Base-by-base conservation (phyloP, 2,329 filamentous ascomycete species). In the Triangularia verruculosa region DNA sequence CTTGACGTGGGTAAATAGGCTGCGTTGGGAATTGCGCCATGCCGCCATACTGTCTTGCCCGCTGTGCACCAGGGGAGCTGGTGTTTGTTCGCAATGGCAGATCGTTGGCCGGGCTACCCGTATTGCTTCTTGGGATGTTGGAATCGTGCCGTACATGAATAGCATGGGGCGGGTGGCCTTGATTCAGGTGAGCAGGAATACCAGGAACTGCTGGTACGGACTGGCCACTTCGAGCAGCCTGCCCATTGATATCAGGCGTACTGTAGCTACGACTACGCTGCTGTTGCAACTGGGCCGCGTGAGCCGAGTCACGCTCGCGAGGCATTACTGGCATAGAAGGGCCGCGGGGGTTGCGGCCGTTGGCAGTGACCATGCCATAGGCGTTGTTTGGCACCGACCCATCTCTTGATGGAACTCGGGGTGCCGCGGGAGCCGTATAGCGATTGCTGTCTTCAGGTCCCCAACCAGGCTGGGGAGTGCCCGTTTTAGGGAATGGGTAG, bases 181-280 rank as follows among this genome's bases (percentile, higher is more conserved):
- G 90, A 67, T 87, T 84, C 57, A 89, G 76, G 69, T 93, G 90
- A 20, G 88, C 79, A 24, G 91, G 90, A 59, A 93, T 93, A 5
- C 90, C 89, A 7, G 90, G 90, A 12, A 93, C 89, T 11, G 86
- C 86, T 4, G 90, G 90, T 5, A 92, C 74, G 64, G 64, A 57
- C 61, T 79, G 74, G 70, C 75, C 80, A 77, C 76, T 80, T 74
- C 86, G 81, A 72, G 82, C 80, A 57, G 84, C 83, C 60, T 88
- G 85, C 60, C 85, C 88, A 68, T 96, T 92, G 70, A 97, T 97
- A 74, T 98, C 93, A 7, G 95, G 94, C 67, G 93, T 97, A 78
- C 94, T 98, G 72, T 96, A 96, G 39, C 93, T 97, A 68, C 95
- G 86, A 78, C 91, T 89, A 69, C 93, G 85, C 72, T 89, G 88